Evolutionary conservation across 306 rosid genomes (phyloP).

Genomic region (Prosopis cineraria): DNA sequence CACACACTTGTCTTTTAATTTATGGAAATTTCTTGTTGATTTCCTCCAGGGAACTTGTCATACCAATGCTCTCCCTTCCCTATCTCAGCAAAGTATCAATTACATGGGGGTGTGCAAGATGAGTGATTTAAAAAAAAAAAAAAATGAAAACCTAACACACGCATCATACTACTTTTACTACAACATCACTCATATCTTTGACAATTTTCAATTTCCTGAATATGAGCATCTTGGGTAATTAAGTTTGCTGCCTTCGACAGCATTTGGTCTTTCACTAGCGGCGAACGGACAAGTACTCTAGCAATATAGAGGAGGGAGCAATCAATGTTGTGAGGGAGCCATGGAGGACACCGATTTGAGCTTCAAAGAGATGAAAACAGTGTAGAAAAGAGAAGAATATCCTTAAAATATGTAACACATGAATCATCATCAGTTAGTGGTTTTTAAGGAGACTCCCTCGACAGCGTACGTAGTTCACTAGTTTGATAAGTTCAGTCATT

Average conservation of each 20-base stretch:
- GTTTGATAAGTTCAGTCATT: neutral
- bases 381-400: neutral
- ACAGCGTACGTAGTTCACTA: too few relatives aligned
- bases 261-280: neutral
- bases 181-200: too few relatives aligned
- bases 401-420: neutral
- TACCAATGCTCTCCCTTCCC: too few relatives aligned
- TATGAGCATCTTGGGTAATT: neutral
- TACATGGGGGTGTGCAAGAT: too few relatives aligned
- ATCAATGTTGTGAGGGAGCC: too few relatives aligned
- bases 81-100: too few relatives aligned
- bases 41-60: neutral
- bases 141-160: neutral
- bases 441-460: neutral
- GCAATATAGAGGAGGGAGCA: too few relatives aligned
- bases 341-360: too few relatives aligned
- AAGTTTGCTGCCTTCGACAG: neutral
- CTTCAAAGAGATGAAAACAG: neutral
- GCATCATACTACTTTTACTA: neutral
- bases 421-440: neutral
- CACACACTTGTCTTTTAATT: neutral
- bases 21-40: neutral
- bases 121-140: too few relatives aligned
- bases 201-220: neutral
- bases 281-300: neutral